Evolutionary conservation across 2,329 filamentous ascomycete species (phyloP).

Genomic region (Stachybotrys echinatus): DNA sequence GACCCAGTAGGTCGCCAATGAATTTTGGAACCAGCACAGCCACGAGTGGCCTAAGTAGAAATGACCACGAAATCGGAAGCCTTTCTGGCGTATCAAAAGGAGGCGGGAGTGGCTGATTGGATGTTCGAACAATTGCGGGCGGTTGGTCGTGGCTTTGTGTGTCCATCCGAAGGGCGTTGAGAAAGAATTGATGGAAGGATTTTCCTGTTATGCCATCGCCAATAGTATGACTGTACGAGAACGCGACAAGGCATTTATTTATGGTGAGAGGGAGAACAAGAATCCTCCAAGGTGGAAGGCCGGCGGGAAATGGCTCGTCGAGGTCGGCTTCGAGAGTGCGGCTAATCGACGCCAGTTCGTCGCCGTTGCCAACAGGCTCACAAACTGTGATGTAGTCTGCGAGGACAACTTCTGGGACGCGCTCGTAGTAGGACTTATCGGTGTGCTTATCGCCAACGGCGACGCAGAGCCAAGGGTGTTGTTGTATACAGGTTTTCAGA

Average conservation of each 20-base stretch:
- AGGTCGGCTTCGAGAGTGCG: constrained; percentile 7
- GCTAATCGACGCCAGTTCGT: constrained; percentile 5
- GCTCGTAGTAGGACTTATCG: constrained; percentile 15
- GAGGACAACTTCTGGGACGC: constrained; percentile 9
- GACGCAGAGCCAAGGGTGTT: constrained; percentile 14
- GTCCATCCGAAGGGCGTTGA: constrained; percentile 5
- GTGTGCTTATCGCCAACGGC: constrained; percentile 11
- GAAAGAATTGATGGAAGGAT: constrained; percentile 15
- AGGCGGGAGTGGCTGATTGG: constrained; percentile 4
- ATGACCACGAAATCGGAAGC: constrained; percentile 16
- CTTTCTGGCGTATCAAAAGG: constrained; percentile 16
- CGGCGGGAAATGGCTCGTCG: constrained; percentile 10
- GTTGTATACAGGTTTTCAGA: constrained; percentile 10
- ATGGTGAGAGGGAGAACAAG: constrained; percentile 8
- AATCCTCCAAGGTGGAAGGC: constrained; percentile 15
- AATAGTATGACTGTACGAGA: constrained; percentile 16
- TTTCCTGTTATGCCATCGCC: constrained; percentile 15
- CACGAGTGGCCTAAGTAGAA: constrained; percentile 12
- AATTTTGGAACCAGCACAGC: constrained; percentile 11
- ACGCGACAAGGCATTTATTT: constrained; percentile 11
- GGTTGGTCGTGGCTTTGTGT: neutral
- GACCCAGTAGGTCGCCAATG: constrained; percentile 8
- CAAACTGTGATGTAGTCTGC: constrained; percentile 12
- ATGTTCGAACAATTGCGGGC: constrained; percentile 3
- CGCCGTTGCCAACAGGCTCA: neutral